Evolutionary conservation across 2,329 filamentous ascomycete species (phyloP).

Genomic region (Chrysoporthe cubensis): DNA sequence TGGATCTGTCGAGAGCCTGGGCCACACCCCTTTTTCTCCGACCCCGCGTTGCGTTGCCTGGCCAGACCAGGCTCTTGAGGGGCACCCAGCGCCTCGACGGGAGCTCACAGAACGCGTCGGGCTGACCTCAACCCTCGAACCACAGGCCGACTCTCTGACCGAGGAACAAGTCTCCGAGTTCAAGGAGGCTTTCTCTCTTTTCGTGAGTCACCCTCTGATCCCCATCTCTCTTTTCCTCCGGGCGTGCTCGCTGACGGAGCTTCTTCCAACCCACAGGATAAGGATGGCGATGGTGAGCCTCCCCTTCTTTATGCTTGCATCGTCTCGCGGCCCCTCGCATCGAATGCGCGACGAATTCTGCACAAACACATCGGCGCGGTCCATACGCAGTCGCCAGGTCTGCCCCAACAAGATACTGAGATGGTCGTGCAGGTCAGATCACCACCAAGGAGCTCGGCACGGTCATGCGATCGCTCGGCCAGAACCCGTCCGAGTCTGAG

Average conservation of each 20-base stretch:
- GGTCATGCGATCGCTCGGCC: slow-evolving; percentile 87
- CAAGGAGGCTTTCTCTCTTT: slow-evolving; percentile 99
- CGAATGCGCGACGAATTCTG: slow-evolving; percentile 13
- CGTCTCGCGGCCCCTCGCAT: slow-evolving; percentile 17
- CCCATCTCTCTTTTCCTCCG: slow-evolving; percentile 20
- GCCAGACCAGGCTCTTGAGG: slow-evolving; percentile 18
- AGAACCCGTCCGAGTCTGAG: slow-evolving; percentile 89
- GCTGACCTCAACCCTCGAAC: slow-evolving; percentile 29
- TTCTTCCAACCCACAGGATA: slow-evolving; percentile 64
- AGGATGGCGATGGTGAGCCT: slow-evolving; percentile 85
- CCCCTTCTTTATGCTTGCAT: slow-evolving; percentile 13
- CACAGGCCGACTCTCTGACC: slow-evolving; percentile 93
- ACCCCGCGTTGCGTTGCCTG: slow-evolving; percentile 25
- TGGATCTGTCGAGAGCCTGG: background rate
- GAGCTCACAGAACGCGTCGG: slow-evolving; percentile 9
- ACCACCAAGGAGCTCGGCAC: slow-evolving; percentile 90
- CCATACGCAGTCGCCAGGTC: background rate
- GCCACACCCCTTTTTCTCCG: slow-evolving; percentile 15
- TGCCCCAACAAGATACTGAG: slow-evolving; percentile 30
- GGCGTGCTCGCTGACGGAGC: slow-evolving; percentile 26
- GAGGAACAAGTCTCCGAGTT: slow-evolving; percentile 99
- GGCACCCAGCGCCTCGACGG: slow-evolving; percentile 21
- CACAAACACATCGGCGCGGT: background rate
- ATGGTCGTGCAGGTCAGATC: slow-evolving; percentile 70
- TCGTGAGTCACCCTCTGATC: slow-evolving; percentile 67